Evolutionary conservation across 257 asterid species (phyloP).

Genomic region (Nicotiana tomentosiformis): DNA sequence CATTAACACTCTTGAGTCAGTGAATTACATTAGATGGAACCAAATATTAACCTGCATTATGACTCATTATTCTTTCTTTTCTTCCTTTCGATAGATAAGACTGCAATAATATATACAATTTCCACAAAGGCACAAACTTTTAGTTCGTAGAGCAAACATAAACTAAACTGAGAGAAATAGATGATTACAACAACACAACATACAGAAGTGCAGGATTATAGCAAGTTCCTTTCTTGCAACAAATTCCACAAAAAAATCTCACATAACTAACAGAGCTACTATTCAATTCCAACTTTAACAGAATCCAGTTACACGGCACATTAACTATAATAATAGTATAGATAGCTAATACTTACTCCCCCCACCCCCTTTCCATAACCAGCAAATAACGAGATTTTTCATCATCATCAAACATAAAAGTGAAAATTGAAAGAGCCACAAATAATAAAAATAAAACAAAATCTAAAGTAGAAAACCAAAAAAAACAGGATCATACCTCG

Average conservation of each 20-base stretch:
- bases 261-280: neutral
- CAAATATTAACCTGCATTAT: neutral
- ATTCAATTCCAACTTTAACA: neutral
- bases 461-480: neutral
- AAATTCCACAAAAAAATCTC: neutral
- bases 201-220: neutral
- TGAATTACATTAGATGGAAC: neutral
- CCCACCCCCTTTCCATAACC: neutral
- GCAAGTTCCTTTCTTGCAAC: neutral
- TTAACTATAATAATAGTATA: neutral
- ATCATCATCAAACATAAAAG: neutral
- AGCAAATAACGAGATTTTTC: neutral
- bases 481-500: slow-evolving; percentile 40
- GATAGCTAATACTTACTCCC: neutral
- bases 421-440: neutral
- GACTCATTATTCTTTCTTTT: neutral
- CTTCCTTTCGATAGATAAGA: neutral
- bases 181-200: neutral
- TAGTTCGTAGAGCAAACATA: neutral
- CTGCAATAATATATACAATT: neutral
- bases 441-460: neutral
- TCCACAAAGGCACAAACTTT: neutral
- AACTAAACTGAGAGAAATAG: neutral
- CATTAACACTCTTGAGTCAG: neutral
- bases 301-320: neutral